These are phyloP conservation scores for Pleurotus tuoliensis DNA, from an alignment of 768 basidiomycete genomes.

Conservation along the genomic window DNA sequence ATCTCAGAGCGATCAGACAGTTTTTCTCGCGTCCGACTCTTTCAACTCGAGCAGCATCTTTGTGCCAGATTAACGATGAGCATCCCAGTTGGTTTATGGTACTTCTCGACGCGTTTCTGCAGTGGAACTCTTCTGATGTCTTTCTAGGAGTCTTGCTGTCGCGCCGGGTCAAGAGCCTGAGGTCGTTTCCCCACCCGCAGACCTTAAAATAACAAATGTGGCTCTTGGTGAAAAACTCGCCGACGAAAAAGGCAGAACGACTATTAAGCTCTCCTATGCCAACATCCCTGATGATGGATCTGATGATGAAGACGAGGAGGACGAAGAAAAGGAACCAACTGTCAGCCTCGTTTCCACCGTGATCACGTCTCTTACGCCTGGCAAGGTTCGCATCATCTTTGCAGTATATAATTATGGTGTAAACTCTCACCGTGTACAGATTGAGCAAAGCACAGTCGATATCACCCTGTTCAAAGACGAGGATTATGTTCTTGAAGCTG, in stretches of 20 bases:
- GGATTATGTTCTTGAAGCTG: conserved; percentile 62
- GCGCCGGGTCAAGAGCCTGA: conserved; percentile 50
- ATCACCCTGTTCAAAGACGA: conserved; percentile 66
- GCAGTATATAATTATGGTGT: not conserved
- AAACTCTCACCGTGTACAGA: conserved; percentile 34
- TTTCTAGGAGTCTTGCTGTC: conserved; percentile 56
- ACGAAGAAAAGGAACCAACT: conserved; percentile 12
- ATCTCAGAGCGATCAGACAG: not conserved
- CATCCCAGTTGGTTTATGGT: conserved; percentile 68
- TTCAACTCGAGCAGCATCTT: not conserved
- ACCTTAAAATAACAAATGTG: conserved; percentile 79
- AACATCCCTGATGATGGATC: conserved; percentile 44
- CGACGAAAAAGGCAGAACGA: conserved; percentile 56
- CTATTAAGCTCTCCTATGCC: conserved; percentile 53
- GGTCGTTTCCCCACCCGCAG: conserved; percentile 55
- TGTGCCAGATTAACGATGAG: conserved; percentile 36
- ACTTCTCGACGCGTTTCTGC: conserved; percentile 26
- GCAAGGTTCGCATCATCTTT: conserved; percentile 52
- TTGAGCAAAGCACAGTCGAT: conserved; percentile 72
- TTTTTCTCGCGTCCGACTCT: conserved; percentile 11
- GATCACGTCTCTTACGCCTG: conserved; percentile 76
- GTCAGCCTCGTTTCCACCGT: conserved; percentile 42
- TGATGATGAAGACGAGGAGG: conserved; percentile 36
- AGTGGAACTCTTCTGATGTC: conserved; percentile 3
- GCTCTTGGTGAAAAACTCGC: conserved; percentile 72